Evolutionary conservation across 257 asterid species (phyloP), one percentile per base, ranked within the genome.

Genomic region (Solanum bukasovii): DNA sequence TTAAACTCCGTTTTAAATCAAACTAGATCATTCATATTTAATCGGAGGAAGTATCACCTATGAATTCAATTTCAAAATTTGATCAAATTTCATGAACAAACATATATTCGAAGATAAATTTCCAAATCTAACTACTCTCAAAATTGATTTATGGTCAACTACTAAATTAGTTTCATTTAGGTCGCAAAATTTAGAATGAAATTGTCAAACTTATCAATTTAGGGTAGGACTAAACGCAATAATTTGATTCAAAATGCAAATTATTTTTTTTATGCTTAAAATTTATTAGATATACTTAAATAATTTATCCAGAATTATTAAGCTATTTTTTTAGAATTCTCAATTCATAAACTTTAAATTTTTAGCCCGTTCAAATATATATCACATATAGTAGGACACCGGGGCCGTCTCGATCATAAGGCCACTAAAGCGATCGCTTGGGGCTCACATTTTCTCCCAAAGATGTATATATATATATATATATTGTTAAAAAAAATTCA

Each of bases 21-120:
- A 38, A 38, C 56, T 44, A 13, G 18, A 0, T 13, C 6, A 13
- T 44, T 44, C 6, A 0, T 44, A 4, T 44, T 44, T 44, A 44
- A 44, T 0, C 18, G 18, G 0, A 44, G 18, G 0, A 0, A 12
- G 2, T 44, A 12, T 44, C 52, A 44, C 6, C 16, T 44, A 44
- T 44, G 52, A 44, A 44, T 44, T 44, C 23, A 16, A 52, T 6
- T 56, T 18, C 9, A 56, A 56, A 18, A 18, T 52, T 2, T 56
- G 4, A 18, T 56, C 65, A 56, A 59, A 59, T 20, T 59, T 59
- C 4, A 59, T 59, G 67, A 59, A 7, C 27, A 59, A 59, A 3
- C 10, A 7, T 1, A 59, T 59, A 1, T 59, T 49, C 7, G 0
- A 56, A 56, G 10, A 7, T 0, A 56, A 20, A 1, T 0, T 6